Evolutionary conservation across 768 basidiomycete species (phyloP).

Genomic region (Leccinum longicurvipes): DNA sequence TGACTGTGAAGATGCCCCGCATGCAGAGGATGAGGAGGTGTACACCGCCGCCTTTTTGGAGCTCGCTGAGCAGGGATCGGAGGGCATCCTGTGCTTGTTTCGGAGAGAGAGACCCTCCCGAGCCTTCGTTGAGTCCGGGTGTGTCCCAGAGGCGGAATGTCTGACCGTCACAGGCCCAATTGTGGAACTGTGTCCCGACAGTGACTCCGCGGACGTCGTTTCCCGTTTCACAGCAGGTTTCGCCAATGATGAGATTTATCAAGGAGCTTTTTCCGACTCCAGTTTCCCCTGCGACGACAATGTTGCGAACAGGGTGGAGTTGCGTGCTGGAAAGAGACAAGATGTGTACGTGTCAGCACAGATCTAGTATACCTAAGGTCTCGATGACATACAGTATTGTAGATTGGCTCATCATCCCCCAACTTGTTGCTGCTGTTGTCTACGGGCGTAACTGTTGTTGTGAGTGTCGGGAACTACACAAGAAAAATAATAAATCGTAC

Average conservation of each 20-base stretch:
- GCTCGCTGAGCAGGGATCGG: constrained; percentile 20
- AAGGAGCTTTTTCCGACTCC: constrained; percentile 32
- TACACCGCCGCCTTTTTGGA: constrained; percentile 8
- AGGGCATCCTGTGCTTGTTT: constrained; percentile 15
- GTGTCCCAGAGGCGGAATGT: constrained; percentile 28
- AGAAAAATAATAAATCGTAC: constrained; percentile 1
- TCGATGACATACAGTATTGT: background rate
- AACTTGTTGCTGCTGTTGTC: background rate
- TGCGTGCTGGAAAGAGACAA: background rate
- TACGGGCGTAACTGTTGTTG: background rate
- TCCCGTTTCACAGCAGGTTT: background rate
- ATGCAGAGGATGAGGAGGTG: constrained; percentile 8
- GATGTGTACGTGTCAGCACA: constrained; percentile 2
- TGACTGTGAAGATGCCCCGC: background rate
- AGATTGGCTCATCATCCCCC: constrained; percentile 7
- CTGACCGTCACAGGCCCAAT: constrained; percentile 18
- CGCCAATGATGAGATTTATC: constrained; percentile 27
- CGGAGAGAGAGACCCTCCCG: constrained; percentile 1
- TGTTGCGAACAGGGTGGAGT: constrained; percentile 21
- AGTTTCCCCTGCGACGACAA: constrained; percentile 28
- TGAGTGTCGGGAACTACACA: background rate
- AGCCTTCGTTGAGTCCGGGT: constrained; percentile 16
- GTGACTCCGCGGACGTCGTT: constrained; percentile 4
- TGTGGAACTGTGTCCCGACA: constrained; percentile 13
- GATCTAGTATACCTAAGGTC: background rate